These are phyloP conservation scores for Termitomyces sp. DNA, from an alignment of 768 basidiomycete genomes.

Conservation along the genomic window DNA sequence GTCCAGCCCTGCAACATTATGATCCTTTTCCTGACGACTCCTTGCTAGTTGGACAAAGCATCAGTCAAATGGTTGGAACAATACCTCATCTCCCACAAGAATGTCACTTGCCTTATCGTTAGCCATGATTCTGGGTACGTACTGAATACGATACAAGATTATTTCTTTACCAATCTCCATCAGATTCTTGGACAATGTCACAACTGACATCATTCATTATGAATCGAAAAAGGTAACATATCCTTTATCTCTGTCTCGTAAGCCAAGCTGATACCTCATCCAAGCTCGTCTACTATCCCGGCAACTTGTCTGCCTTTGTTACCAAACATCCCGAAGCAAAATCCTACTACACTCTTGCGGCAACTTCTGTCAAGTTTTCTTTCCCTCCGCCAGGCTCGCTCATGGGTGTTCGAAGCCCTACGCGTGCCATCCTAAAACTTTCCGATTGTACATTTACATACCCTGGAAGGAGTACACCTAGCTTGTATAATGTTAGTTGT, in stretches of 20 bases:
- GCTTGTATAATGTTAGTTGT: constrained; percentile 85
- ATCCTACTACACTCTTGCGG: constrained; percentile 95
- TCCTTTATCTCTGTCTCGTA: background rate
- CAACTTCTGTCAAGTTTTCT: constrained; percentile 89
- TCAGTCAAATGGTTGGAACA: constrained; percentile 93
- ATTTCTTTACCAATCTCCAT: constrained; percentile 10
- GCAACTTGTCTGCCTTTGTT: constrained; percentile 90
- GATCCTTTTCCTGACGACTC: background rate
- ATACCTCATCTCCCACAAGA: constrained; percentile 76
- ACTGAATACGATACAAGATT: background rate
- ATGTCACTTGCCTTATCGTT: constrained; percentile 89
- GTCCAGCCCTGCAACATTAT: constrained; percentile 22
- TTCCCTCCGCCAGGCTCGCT: constrained; percentile 95
- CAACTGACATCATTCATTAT: constrained; percentile 97
- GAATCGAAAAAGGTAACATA: constrained; percentile 77
- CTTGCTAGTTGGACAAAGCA: constrained; percentile 62
- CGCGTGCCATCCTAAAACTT: constrained; percentile 93
- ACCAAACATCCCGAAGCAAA: constrained; percentile 88
- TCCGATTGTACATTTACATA: constrained; percentile 92
- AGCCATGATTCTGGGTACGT: constrained; percentile 94
- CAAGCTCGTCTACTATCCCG: constrained; percentile 89
- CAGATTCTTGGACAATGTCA: constrained; percentile 92
- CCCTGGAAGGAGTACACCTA: constrained; percentile 77
- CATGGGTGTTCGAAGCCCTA: constrained; percentile 96
- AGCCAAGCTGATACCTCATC: constrained; percentile 7